A percentile compares a stretch with the other conserved stretches of the same genome.
Evolutionary conservation across 805 yeast genomes (phyloP).

Genomic region (Wickerhamiella sergipiensis): DNA sequence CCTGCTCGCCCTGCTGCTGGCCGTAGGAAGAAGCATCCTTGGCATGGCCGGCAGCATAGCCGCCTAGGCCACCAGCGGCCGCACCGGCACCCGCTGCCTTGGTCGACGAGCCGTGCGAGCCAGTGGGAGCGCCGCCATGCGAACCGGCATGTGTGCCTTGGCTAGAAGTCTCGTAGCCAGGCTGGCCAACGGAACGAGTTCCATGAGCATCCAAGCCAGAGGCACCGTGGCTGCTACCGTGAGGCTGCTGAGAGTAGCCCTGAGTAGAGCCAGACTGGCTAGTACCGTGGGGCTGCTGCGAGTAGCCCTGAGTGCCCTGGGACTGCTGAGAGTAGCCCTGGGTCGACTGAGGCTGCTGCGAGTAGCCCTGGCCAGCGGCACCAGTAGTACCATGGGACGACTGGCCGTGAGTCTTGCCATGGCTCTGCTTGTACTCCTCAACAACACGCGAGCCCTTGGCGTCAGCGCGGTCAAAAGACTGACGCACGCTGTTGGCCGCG

Average conservation of each 20-base stretch:
- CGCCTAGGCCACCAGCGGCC: neutral
- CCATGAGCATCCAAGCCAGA: neutral
- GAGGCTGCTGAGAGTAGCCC: neutral
- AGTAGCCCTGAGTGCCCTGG: neutral
- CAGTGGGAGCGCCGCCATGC: neutral
- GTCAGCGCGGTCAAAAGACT: neutral
- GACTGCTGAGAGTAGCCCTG: neutral
- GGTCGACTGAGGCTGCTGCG: neutral
- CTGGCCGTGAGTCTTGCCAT: neutral
- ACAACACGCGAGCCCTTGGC: neutral
- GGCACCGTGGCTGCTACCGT: neutral
- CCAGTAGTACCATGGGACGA: neutral
- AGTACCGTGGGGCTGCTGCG: neutral
- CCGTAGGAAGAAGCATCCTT: neutral
- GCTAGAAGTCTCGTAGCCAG: neutral
- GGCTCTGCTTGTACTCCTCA: neutral
- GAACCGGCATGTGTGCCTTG: neutral
- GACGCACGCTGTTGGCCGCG: neutral
- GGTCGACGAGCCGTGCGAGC: neutral
- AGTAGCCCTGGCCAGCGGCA: neutral
- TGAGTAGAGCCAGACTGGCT: neutral
- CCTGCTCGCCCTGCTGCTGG: neutral
- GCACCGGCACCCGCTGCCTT: neutral
- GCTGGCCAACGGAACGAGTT: neutral
- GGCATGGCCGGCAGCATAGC: neutral